Conservation (phyloP, 2,329 filamentous ascomycete species). For the Alternaria arbusti region DNA sequence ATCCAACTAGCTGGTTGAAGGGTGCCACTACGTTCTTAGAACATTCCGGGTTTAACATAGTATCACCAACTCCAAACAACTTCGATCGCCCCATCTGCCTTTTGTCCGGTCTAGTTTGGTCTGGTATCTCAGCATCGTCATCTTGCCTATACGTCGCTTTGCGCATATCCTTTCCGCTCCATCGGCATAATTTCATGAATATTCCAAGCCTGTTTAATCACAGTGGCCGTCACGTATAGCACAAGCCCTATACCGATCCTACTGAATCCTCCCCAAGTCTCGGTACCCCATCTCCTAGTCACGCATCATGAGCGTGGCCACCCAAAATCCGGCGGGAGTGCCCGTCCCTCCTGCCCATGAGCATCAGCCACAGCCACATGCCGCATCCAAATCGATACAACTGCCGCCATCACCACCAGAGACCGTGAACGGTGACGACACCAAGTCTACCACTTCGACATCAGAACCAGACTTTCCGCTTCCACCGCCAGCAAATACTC, state of each 20-base stretch:
- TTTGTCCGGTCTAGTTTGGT: not conserved
- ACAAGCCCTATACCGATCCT: not conserved
- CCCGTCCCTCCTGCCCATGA: slow-evolving; percentile 22
- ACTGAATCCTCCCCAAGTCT: not conserved
- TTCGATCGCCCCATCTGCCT: not conserved
- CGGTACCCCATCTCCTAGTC: not conserved
- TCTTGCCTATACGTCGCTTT: not conserved
- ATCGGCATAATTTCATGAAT: not conserved
- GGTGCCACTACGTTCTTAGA: slow-evolving; percentile 10
- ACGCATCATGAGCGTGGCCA: slow-evolving; percentile 27
- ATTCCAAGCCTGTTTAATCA: not conserved
- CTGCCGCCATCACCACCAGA: slow-evolving; percentile 47
- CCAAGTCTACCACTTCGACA: slow-evolving; percentile 22
- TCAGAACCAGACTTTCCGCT: slow-evolving; percentile 62
- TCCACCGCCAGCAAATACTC: slow-evolving; percentile 66
- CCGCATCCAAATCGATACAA: slow-evolving; percentile 21
- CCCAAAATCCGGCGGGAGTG: slow-evolving; percentile 16
- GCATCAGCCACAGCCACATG: slow-evolving; percentile 23
- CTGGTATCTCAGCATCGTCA: not conserved
- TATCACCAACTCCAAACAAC: not conserved
- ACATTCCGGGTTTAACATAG: not conserved
- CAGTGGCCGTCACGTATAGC: not conserved
- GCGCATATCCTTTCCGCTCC: not conserved
- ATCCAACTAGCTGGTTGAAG: slow-evolving; percentile 15
- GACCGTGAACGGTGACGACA: slow-evolving; percentile 43